These are phyloP conservation scores for Takashimella koratensis DNA, from an alignment of 1,284 basidiomycete genomes.

Conservation along the genomic window DNA sequence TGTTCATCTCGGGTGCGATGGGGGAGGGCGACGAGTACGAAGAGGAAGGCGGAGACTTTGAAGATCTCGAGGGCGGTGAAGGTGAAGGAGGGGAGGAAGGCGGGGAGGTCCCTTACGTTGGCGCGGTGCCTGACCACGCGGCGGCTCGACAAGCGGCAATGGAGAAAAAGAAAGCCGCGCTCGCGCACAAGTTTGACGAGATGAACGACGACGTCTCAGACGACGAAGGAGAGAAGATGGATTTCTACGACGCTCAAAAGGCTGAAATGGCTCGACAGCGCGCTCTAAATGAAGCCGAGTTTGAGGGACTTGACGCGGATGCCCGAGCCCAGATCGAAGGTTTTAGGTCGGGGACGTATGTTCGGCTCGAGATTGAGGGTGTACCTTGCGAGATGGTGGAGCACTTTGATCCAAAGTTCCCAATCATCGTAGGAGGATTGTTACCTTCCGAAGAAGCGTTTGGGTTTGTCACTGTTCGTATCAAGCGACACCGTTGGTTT, in stretches of 20 bases:
- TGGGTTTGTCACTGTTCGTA: slow-evolving; percentile 88
- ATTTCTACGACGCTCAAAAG: slow-evolving; percentile 90
- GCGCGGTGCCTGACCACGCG: slow-evolving; percentile 46
- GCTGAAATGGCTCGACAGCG: slow-evolving; percentile 85
- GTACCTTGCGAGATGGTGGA: slow-evolving; percentile 91
- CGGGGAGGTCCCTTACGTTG: slow-evolving; percentile 46
- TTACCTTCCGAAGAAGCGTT: slow-evolving; percentile 86
- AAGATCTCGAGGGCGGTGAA: slow-evolving; percentile 53
- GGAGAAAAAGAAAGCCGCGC: slow-evolving; percentile 79
- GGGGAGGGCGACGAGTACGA: slow-evolving; percentile 50
- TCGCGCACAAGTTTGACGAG: slow-evolving; percentile 94
- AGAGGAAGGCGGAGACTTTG: slow-evolving; percentile 53
- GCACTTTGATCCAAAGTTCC: slow-evolving; percentile 86
- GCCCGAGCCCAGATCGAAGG: slow-evolving; percentile 84
- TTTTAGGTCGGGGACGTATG: slow-evolving; percentile 85
- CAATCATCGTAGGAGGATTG: slow-evolving; percentile 90
- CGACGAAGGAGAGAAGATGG: slow-evolving; percentile 61
- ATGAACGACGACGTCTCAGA: slow-evolving; percentile 86
- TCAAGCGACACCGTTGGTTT: slow-evolving; percentile 97
- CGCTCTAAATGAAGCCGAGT: slow-evolving; percentile 80
- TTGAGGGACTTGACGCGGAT: slow-evolving; percentile 72
- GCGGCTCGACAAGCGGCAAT: slow-evolving; percentile 58
- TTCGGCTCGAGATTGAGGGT: slow-evolving; percentile 79
- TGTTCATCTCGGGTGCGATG: slow-evolving; percentile 82
- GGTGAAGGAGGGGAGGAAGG: slow-evolving; percentile 51